A percentile compares a stretch with the other conserved stretches of the same genome.
These are phyloP conservation scores for Saprolegnia diclina DNA, from an alignment of 352 stramenopile species.

Conservation along the genomic window DNA sequence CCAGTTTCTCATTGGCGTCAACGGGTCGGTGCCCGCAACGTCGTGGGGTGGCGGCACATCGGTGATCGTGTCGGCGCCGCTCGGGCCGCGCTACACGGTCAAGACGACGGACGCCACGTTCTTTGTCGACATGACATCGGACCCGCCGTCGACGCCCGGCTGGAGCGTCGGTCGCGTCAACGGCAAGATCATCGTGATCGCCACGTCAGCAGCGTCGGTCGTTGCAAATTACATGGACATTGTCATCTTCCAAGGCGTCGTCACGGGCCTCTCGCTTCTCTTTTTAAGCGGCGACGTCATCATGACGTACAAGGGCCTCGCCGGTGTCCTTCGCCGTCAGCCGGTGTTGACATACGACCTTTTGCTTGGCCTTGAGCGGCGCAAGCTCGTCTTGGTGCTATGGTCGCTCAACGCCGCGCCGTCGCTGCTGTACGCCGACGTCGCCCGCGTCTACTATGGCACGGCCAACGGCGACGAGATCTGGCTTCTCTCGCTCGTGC, in stretches of 20 bases:
- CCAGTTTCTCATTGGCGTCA: background rate
- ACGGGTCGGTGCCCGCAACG: background rate
- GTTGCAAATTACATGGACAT: slow-evolving; percentile 17
- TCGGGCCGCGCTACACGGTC: background rate
- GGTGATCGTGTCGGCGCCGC: background rate
- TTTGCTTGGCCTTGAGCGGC: slow-evolving; percentile 3
- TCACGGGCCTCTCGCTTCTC: background rate
- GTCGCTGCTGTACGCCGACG: slow-evolving; percentile 14
- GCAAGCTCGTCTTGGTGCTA: slow-evolving; percentile 10
- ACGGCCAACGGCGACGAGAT: slow-evolving; percentile 16
- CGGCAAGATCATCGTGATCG: slow-evolving; percentile 1
- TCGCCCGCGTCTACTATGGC: slow-evolving; percentile 20
- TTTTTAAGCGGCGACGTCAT: slow-evolving; percentile 6
- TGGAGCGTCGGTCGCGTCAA: slow-evolving; percentile 11
- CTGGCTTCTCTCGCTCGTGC: slow-evolving; percentile 9
- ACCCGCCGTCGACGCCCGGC: background rate
- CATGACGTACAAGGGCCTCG: slow-evolving; percentile 9
- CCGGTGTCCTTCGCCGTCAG: background rate
- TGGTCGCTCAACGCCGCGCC: background rate
- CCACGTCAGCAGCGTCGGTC: background rate
- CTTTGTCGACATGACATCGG: background rate
- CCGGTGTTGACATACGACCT: slow-evolving; percentile 18
- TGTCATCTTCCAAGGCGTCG: slow-evolving; percentile 2
- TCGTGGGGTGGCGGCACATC: background rate
- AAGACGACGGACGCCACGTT: background rate